Conservation (phyloP, 306 rosid species). For the Rosa multiflora region DNA sequence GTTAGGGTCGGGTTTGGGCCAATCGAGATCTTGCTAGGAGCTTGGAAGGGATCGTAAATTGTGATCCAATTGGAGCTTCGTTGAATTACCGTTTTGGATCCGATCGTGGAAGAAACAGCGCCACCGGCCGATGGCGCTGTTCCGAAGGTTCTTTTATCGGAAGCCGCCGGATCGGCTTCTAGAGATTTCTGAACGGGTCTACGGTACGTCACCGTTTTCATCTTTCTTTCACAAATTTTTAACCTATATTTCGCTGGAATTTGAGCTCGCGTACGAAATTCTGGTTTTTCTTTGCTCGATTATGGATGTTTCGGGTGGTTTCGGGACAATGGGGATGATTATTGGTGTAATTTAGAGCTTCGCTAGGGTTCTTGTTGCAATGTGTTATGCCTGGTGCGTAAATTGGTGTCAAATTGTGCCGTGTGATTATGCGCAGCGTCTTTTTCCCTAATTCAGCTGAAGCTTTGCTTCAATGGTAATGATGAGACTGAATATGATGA, state of each 20-base stretch:
- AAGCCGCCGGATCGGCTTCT: constrained; percentile 99
- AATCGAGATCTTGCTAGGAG: constrained; percentile 45
- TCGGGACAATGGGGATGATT: constrained; percentile 36
- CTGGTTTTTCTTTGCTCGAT: constrained; percentile 22
- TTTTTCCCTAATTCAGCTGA: constrained; percentile 2
- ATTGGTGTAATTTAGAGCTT: constrained; percentile 27
- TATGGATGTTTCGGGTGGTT: constrained; percentile 20
- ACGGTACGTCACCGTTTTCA: constrained; percentile 45
- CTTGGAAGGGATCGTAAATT: constrained; percentile 12
- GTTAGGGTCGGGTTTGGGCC: constrained; percentile 19
- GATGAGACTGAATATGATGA: constrained; percentile 1
- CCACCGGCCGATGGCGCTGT: constrained; percentile 96
- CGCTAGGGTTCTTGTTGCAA: constrained; percentile 7
- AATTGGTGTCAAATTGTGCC: background rate
- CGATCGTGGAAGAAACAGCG: constrained; percentile 88
- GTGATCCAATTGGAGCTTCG: constrained; percentile 42
- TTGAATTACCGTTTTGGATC: constrained; percentile 75
- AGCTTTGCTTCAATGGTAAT: constrained; percentile 4
- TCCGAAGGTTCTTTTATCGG: constrained; percentile 87
- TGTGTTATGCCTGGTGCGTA: constrained; percentile 3
- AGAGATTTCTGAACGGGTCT: constrained; percentile 95
- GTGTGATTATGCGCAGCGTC: background rate
- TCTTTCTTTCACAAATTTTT: constrained; percentile 4
- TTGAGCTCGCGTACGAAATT: background rate
- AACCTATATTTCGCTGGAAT: background rate